Percentiles rank a stretch among this genome's conserved stretches.
Evolutionary conservation across 2,329 filamentous ascomycete genomes (phyloP).

Genomic region (Pseudogymnoascus sp.): DNA sequence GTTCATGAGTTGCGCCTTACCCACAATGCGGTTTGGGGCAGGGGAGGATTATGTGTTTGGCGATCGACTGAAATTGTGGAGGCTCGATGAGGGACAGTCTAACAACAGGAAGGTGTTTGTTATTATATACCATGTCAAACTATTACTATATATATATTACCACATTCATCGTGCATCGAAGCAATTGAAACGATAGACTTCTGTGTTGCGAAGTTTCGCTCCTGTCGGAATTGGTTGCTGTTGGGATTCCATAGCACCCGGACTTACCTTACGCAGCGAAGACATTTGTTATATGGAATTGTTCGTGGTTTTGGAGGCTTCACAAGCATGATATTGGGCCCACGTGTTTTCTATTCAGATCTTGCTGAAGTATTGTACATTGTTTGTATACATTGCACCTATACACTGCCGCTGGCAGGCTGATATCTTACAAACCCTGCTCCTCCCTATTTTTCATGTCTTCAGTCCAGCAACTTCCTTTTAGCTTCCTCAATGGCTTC

Average conservation of each 20-base stretch:
- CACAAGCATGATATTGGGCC: not conserved
- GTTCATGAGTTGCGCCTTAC: not conserved
- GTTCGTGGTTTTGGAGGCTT: not conserved
- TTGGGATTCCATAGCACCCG: not conserved
- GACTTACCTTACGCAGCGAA: not conserved
- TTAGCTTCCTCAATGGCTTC: slow-evolving; percentile 20
- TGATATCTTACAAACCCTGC: not conserved
- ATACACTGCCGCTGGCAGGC: not conserved
- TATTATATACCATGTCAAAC: not conserved
- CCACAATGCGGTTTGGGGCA: not conserved
- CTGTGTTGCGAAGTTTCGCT: not conserved
- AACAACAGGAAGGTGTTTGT: not conserved
- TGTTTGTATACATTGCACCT: not conserved
- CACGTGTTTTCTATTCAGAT: not conserved
- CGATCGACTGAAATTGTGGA: not conserved
- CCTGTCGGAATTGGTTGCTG: not conserved
- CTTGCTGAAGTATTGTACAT: not conserved
- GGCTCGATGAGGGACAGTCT: not conserved
- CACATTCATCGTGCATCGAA: not conserved
- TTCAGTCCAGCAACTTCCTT: slow-evolving; percentile 8
- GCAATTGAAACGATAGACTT: not conserved
- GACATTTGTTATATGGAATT: not conserved
- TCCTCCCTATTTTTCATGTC: not conserved
- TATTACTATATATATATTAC: not conserved
- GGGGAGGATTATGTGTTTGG: not conserved